Evolutionary conservation across 768 basidiomycete genomes (phyloP).

Genomic region (Suillus decipiens): DNA sequence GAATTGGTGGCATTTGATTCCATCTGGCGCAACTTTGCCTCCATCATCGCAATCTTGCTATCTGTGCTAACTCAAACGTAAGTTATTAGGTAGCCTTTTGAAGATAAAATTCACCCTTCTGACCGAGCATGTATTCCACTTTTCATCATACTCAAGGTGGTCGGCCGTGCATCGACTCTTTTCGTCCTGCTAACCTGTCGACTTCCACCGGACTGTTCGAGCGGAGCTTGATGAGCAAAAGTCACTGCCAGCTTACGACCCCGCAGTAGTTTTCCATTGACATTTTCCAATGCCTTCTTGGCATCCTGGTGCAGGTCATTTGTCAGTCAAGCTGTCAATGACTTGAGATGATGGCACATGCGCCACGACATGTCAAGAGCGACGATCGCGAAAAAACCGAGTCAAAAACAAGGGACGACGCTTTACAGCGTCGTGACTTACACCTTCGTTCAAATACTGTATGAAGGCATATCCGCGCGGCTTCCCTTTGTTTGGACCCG

Average conservation of each 20-base stretch:
- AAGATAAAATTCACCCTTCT: slow-evolving; percentile 37
- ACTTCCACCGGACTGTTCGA: slow-evolving; percentile 28
- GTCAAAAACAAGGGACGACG: slow-evolving; percentile 30
- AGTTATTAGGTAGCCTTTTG: slow-evolving; percentile 12
- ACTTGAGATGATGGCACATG: not conserved
- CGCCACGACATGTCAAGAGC: not conserved
- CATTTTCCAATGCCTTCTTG: slow-evolving; percentile 65
- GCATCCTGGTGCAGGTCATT: slow-evolving; percentile 67
- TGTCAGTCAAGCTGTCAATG: slow-evolving; percentile 4
- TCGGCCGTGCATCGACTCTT: slow-evolving; percentile 68
- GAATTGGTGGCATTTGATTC: slow-evolving; percentile 35
- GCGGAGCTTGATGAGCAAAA: slow-evolving; percentile 82
- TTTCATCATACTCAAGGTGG: slow-evolving; percentile 87
- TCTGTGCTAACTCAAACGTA: slow-evolving; percentile 54
- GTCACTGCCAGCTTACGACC: slow-evolving; percentile 92
- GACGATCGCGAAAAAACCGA: slow-evolving; percentile 15
- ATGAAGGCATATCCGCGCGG: slow-evolving; percentile 96
- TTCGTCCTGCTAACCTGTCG: slow-evolving; percentile 37
- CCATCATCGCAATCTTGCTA: slow-evolving; percentile 93
- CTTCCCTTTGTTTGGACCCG: slow-evolving; percentile 85
- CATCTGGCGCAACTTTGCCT: slow-evolving; percentile 91
- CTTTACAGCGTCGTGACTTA: slow-evolving; percentile 47
- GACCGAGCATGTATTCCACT: slow-evolving; percentile 52
- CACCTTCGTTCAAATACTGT: slow-evolving; percentile 78
- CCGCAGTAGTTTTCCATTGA: slow-evolving; percentile 80